Evolutionary conservation across 371 early-diverging fungal genomes (phyloP), one percentile per base, ranked within the genome.

Genomic region (Mortierella sp.): DNA sequence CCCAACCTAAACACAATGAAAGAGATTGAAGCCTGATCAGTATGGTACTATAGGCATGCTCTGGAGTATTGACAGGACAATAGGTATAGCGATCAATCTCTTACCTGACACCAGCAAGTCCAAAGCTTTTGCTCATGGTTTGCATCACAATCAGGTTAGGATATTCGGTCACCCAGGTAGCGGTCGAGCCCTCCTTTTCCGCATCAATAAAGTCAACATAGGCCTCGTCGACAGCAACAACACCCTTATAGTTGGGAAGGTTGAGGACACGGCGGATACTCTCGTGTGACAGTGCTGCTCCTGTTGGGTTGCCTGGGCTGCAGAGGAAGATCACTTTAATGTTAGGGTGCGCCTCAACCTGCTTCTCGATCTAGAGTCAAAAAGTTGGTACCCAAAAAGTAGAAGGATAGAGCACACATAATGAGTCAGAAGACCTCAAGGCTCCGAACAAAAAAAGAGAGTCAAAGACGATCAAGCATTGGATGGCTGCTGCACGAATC

Each of bases 231-330:
- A 99, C 95, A 3, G 95, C 93, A 0, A 99, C 97, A 23, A 98
- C 72, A 4, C 98, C 98, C 51, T 86, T 85, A 76, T 82, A 92
- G 71, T 66, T 71, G 61, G 70, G 72, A 80, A 70, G 76, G 16
- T 93, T 91, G 1, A 99, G 86, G 11, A 98, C 84, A 15, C 83
- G 81, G 56, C 85, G 83, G 64, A 99, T 92, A 65, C 92, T 93
- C 7, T 83, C 83, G 66, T 92, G 87, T 19, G 63, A 62, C 48
- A 99, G 84, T 23, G 86, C 84, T 5, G 95, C 94, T 47, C 98
- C 98, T 1, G 99, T 99, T 19, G 99, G 99, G 84, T 99, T 99
- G 66, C 99, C 99, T 7, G 99, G 99, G 21, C 96, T 95, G 84
- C 99, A 98, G 67, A 98, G 86, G 83, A 96, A 96, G 53, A 98